Conservation (phyloP, 2,329 filamentous ascomycete genomes). For the Trichoderma pleuroti region DNA sequence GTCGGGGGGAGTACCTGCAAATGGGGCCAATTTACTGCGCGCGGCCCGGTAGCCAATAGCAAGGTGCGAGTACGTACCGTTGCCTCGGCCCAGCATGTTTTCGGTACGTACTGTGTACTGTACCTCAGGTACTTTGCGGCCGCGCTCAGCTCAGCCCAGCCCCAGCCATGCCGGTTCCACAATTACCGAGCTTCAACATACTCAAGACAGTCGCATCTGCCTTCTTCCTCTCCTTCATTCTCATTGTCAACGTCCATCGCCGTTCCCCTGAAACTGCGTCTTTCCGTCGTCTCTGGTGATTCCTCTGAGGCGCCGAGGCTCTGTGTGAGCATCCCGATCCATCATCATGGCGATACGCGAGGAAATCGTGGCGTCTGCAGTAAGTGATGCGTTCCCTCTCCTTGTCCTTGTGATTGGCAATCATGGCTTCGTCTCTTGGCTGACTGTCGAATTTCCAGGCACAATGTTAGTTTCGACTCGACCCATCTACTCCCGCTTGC, state of each 20-base stretch:
- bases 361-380: slow-evolving; percentile 83
- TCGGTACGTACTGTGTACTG: background rate
- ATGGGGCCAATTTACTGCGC: background rate
- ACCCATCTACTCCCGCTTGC: background rate
- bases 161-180: slow-evolving; percentile 16
- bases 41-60: background rate
- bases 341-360: slow-evolving; percentile 79
- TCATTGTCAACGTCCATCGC: background rate
- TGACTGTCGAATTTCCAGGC: slow-evolving; percentile 28
- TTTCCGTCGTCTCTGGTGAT: slow-evolving; percentile 22
- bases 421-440: background rate
- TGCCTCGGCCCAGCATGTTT: slow-evolving; percentile 13
- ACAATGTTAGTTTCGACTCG: slow-evolving; percentile 40
- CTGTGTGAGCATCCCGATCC: slow-evolving; percentile 19
- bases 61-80: background rate
- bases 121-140: background rate
- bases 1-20: background rate
- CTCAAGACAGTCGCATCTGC: slow-evolving; percentile 18
- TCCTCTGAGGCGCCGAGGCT: slow-evolving; percentile 23
- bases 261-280: background rate
- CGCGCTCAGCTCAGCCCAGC: slow-evolving; percentile 1
- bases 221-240: slow-evolving; percentile 19
- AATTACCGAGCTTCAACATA: slow-evolving; percentile 28
- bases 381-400: slow-evolving; percentile 36
- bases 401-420: background rate